These are phyloP conservation scores for Heterobasidion occidentale DNA, from an alignment of 1,284 basidiomycete genomes.

Conservation along the genomic window DNA sequence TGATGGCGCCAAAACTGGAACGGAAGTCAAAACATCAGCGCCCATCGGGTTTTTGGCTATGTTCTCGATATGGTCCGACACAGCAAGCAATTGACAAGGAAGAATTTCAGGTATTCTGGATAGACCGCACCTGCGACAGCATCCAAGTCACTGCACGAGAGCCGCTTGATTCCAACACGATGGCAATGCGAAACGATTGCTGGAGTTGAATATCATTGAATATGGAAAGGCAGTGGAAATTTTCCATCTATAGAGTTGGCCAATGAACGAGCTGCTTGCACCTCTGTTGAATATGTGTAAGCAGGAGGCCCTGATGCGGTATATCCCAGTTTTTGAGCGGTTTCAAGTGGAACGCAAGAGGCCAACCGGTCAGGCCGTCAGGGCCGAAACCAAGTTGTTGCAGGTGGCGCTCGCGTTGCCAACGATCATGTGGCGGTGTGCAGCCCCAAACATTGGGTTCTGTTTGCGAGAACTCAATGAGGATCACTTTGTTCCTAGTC, in stretches of 20 bases:
- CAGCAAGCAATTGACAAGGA: not conserved
- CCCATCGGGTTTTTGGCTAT: not conserved
- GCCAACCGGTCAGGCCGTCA: too few relatives aligned
- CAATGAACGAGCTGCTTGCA: not conserved
- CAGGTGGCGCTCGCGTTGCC: not conserved
- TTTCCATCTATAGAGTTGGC: too few relatives aligned
- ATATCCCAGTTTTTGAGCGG: not conserved
- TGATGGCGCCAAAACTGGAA: not conserved
- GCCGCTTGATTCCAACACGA: too few relatives aligned
- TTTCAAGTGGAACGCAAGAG: not conserved
- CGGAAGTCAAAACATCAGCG: not conserved
- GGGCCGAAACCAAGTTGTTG: not conserved
- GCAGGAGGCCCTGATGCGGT: not conserved
- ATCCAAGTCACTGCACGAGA: too few relatives aligned
- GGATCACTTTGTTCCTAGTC: too few relatives aligned
- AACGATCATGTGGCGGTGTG: not conserved
- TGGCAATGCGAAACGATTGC: too few relatives aligned
- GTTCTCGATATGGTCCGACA: not conserved
- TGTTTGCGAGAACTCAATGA: too few relatives aligned
- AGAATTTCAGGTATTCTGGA: not conserved
- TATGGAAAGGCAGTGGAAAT: too few relatives aligned
- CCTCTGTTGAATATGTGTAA: not conserved
- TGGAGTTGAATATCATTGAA: too few relatives aligned
- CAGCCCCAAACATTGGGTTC: too few relatives aligned
- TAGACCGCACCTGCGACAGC: not conserved